A percentile compares a stretch with the other conserved stretches of the same genome.
Conservation (phyloP, 192 early-diverging fungal genomes). For the Radiomyces spectabilis region DNA sequence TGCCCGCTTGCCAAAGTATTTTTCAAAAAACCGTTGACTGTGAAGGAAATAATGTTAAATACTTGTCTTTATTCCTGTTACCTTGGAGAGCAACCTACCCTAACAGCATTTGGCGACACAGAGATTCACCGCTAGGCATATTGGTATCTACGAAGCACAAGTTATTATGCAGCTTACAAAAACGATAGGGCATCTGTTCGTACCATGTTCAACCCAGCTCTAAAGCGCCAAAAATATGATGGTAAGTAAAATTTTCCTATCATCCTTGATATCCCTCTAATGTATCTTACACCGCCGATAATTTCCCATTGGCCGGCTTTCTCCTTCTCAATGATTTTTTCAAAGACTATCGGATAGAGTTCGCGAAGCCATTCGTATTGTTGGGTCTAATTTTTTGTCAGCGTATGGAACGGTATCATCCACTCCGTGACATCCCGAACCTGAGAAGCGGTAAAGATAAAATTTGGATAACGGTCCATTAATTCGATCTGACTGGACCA, state of each 20-base stretch:
- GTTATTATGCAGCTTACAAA: too few species aligned
- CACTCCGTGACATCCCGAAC: background rate
- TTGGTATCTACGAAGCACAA: conserved; percentile 80
- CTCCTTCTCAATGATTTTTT: conserved; percentile 61
- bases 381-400: conserved; percentile 51
- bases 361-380: conserved; percentile 92
- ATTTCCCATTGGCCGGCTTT: conserved; percentile 79
- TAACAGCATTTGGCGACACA: conserved; percentile 91
- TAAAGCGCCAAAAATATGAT: conserved; percentile 5
- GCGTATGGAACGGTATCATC: background rate
- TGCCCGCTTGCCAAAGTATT: conserved; percentile 63
- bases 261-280: background rate
- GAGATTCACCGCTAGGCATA: conserved; percentile 88
- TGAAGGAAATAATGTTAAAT: background rate
- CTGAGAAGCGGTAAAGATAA: conserved; percentile 89
- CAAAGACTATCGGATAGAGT: conserved; percentile 80
- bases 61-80: background rate
- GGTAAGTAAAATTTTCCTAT: background rate
- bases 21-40: conserved; percentile 78
- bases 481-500: conserved; percentile 77
- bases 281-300: conserved; percentile 67
- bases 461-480: conserved; percentile 83
- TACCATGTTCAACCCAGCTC: conserved; percentile 83
- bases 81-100: conserved; percentile 34
- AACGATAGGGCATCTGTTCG: too few species aligned